A percentile compares a stretch with the other conserved stretches of the same genome.
phyloP scores from a whole-genome alignment of 1,284 basidiomycete species.

The Cutaneotrichosporon sp. region DNA sequence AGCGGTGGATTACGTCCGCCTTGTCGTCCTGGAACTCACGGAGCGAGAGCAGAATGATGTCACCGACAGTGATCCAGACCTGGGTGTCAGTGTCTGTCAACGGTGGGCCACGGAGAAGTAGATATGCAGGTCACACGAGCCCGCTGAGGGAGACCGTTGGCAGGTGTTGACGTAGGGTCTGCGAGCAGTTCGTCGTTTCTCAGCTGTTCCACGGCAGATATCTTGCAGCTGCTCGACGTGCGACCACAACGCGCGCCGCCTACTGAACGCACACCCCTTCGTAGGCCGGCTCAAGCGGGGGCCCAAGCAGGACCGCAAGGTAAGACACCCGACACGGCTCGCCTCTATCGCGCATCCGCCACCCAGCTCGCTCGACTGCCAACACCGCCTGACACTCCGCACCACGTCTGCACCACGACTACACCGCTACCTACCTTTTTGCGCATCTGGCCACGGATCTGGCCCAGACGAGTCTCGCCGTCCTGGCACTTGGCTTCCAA shows the following conservation, averaged over 20 bases:
- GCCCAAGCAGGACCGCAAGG: too few species aligned
- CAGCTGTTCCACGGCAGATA: too few species aligned
- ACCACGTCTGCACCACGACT: neutral
- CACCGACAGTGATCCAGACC: conserved; percentile 99
- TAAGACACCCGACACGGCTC: neutral
- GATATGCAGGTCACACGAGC: too few species aligned
- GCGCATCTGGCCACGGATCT: conserved; percentile 98
- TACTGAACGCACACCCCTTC: too few species aligned
- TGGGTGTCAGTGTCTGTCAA: conserved; percentile 38
- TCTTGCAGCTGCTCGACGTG: too few species aligned
- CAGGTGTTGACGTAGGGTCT: too few species aligned
- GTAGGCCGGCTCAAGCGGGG: too few species aligned
- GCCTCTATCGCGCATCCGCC: too few species aligned
- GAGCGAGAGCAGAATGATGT: conserved; percentile 92
- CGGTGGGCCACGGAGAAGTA: neutral
- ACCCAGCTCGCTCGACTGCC: too few species aligned
- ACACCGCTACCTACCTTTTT: conserved; percentile 72
- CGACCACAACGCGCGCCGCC: too few species aligned
- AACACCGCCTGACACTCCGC: neutral
- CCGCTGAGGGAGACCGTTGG: too few species aligned
- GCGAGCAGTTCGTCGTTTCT: too few species aligned
- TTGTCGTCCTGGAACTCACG: conserved; percentile 99
- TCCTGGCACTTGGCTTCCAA: conserved; percentile 97
- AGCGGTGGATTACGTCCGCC: conserved; percentile 99
- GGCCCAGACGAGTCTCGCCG: conserved; percentile 94